Evolutionary conservation across 2,329 filamentous ascomycete species (phyloP).

Genomic region (Didymella sp.): DNA sequence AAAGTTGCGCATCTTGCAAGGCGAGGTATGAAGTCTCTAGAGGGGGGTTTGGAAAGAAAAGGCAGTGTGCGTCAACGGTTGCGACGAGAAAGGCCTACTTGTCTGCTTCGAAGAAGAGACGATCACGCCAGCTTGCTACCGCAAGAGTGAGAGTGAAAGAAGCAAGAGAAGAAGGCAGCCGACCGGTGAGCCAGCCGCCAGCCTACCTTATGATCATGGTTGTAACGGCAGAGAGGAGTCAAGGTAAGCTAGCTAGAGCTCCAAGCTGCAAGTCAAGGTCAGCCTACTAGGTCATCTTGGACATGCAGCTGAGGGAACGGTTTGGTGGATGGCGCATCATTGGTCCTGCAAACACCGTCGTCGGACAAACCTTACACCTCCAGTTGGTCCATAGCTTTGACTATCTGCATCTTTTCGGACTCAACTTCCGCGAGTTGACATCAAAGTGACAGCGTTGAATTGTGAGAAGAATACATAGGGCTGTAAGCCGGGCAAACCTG

Average conservation of each 20-base stretch:
- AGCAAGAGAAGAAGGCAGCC: conserved; percentile 20
- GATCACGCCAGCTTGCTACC: not conserved
- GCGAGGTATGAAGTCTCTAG: not conserved
- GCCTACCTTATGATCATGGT: conserved; percentile 37
- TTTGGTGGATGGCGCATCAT: conserved; percentile 31
- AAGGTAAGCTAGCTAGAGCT: conserved; percentile 35
- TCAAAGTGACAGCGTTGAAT: conserved; percentile 35
- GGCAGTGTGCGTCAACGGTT: not conserved
- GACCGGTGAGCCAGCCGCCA: conserved; percentile 22
- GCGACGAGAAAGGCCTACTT: not conserved
- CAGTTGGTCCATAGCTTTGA: not conserved
- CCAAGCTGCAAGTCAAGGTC: conserved; percentile 37
- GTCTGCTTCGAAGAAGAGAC: not conserved
- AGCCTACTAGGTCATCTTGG: conserved; percentile 41
- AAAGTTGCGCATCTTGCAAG: conserved; percentile 3
- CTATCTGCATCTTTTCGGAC: conserved; percentile 23
- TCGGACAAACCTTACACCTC: not conserved
- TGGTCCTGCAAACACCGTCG: conserved; percentile 15
- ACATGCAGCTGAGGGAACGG: conserved; percentile 29
- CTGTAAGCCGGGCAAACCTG: conserved; percentile 26
- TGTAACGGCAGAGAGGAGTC: conserved; percentile 29
- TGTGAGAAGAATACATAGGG: conserved; percentile 21
- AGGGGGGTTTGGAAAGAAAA: not conserved
- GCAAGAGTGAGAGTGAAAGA: conserved; percentile 5
- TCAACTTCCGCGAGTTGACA: conserved; percentile 18